A percentile compares a stretch with the other conserved stretches of the same genome.
These are phyloP conservation scores for Solanum arcanum DNA, from an alignment of 257 asterid species.

Conservation along the genomic window DNA sequence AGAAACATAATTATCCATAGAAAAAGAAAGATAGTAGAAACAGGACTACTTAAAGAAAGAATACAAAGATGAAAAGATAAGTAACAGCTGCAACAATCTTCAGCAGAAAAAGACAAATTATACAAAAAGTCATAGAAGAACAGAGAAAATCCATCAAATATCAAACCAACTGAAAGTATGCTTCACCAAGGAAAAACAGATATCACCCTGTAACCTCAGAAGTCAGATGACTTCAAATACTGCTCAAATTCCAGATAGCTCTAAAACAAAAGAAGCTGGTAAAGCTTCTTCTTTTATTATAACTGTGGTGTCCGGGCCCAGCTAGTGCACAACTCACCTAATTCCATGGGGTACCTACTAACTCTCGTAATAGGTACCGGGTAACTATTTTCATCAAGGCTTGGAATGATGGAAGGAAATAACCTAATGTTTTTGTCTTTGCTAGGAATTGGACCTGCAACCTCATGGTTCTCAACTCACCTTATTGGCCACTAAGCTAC, in stretches of 20 bases:
- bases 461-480: background rate
- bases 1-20: background rate
- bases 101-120: background rate
- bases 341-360: background rate
- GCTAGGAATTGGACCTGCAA: background rate
- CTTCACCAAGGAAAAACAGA: background rate
- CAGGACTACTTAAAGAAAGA: background rate
- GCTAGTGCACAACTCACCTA: background rate
- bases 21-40: background rate
- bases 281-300: background rate
- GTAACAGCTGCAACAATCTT: background rate
- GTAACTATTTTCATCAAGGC: background rate
- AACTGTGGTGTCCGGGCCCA: background rate
- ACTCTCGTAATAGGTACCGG: background rate
- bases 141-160: background rate
- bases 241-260: background rate
- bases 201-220: background rate
- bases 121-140: background rate
- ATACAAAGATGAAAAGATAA: background rate
- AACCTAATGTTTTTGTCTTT: background rate
- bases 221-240: background rate
- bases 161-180: background rate
- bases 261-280: background rate
- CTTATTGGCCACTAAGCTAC: background rate
- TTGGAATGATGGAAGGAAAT: background rate